These are phyloP conservation scores for Calamus simplicifolius DNA, from an alignment of 176 grass and related monocot genomes.

Conservation along the genomic window DNA sequence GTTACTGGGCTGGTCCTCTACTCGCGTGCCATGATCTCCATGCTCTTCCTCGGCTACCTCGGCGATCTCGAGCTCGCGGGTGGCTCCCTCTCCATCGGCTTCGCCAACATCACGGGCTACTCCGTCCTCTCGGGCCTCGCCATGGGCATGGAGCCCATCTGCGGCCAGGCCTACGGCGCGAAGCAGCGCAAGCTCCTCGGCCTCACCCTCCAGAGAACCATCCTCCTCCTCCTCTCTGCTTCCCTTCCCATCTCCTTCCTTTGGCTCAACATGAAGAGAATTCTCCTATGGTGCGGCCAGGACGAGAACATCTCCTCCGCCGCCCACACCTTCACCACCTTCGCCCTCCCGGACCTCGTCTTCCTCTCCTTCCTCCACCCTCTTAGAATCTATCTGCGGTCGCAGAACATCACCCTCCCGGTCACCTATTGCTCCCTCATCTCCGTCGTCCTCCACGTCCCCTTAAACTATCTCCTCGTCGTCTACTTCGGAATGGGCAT, in stretches of 20 bases:
- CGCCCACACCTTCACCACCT: neutral
- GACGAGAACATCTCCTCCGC: neutral
- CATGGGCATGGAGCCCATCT: conserved; percentile 96
- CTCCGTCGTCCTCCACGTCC: conserved; percentile 1
- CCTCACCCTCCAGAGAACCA: conserved; percentile 3
- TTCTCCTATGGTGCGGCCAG: conserved; percentile 1
- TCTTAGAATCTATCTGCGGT: neutral
- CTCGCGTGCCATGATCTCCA: conserved; percentile 1
- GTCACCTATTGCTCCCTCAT: conserved; percentile 2
- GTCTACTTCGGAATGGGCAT: neutral
- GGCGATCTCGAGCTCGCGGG: conserved; percentile 57
- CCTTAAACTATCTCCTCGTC: conserved; percentile 1
- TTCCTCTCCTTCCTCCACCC: conserved; percentile 4
- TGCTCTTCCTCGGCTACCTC: conserved; percentile 2
- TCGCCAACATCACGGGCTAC: conserved; percentile 97
- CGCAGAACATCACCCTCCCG: neutral
- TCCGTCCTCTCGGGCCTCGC: conserved; percentile 78
- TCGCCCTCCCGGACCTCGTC: conserved; percentile 1
- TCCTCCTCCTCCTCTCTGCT: conserved; percentile 3
- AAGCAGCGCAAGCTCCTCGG: conserved; percentile 3
- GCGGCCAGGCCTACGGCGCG: conserved; percentile 83
- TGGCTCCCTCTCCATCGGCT: conserved; percentile 74
- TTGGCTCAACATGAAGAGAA: conserved; percentile 4
- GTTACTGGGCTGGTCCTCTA: neutral
- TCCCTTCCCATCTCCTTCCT: conserved; percentile 2